A percentile compares a stretch with the other conserved stretches of the same genome.
These are phyloP conservation scores for Nemania bipapillata DNA, from an alignment of 2,329 filamentous ascomycete species.

Conservation along the genomic window DNA sequence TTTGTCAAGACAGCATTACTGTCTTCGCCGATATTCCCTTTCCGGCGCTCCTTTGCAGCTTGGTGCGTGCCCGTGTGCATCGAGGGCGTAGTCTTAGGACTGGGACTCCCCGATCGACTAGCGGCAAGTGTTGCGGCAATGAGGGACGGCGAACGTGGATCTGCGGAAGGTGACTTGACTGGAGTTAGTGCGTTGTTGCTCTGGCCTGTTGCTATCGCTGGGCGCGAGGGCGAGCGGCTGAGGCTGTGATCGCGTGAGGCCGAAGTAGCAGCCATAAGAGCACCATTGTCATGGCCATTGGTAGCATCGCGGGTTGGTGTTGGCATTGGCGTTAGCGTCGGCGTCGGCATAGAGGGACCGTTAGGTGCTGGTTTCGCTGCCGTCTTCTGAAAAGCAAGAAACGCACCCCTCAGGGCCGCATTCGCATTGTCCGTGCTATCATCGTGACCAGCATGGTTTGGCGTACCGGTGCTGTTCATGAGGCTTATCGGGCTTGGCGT, in stretches of 20 bases:
- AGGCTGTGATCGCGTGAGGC: conserved; percentile 51
- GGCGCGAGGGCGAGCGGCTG: conserved; percentile 41
- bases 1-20: conserved; percentile 49
- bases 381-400: conserved; percentile 63
- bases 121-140: conserved; percentile 72
- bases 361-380: conserved; percentile 35
- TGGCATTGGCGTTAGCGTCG: background rate
- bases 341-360: conserved; percentile 22
- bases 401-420: conserved; percentile 64
- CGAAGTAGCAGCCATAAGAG: conserved; percentile 59
- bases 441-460: conserved; percentile 48
- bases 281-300: conserved; percentile 52
- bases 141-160: conserved; percentile 66
- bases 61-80: conserved; percentile 42
- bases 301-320: conserved; percentile 11
- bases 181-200: conserved; percentile 36
- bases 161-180: conserved; percentile 44
- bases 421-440: conserved; percentile 49
- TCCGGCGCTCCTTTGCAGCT: conserved; percentile 39
- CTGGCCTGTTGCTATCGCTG: conserved; percentile 25
- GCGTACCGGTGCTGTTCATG: conserved; percentile 47
- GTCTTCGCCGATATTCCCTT: conserved; percentile 48
- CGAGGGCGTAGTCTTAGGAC: conserved; percentile 53
- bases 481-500: conserved; percentile 37
- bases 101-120: conserved; percentile 68